Evolutionary conservation across 441 rosid species (phyloP), one percentile per base, ranked within the genome.

Genomic region (Breynia disticha): DNA sequence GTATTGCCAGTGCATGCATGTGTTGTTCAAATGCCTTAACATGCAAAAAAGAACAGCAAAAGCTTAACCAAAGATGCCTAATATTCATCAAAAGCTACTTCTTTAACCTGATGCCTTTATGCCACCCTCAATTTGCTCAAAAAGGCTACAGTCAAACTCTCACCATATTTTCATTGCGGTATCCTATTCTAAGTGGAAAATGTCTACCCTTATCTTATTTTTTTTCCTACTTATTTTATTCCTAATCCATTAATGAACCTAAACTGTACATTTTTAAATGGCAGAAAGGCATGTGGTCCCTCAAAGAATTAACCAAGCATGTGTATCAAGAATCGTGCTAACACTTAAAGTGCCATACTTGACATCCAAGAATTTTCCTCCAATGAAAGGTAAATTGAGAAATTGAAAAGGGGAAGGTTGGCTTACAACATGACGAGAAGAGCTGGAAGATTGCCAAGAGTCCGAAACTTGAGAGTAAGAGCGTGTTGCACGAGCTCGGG

Each of bases 401-500:
- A 21, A 59, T 35, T 24, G 45, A 75, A 66, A 10, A 59, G 50
- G 2, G 35, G 19, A 24, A 55, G 50, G 48, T 39, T 11, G 50
- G 58, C 89, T 73, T 79, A 91, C 98, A 4, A 79, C 75, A 45
- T 79, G 69, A 32, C 68, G 82, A 56, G 75, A 66, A 19, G 79
- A 79, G 21, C 81, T 77, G 46, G 87, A 79, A 52, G 87, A 76
- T 48, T 76, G 83, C 44, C 80, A 77, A 38, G 88, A 75, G 57
- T 81, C 83, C 16, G 87, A 73, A n/a, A 74, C 1, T 71, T 35
- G 48, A 68, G 78, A 45, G 66, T 60, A 77, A 45, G 66, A 60
- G 16, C 93, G 80, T 19, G 55, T 68, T 17, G 84, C 83, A 46
- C 89, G 84, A 22, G 90, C 81, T 41, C 89, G 86, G 38, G 82